Percentiles rank a stretch among this genome's conserved stretches.
phyloP scores from a whole-genome alignment of 2,329 filamentous ascomycete species.

The Aspergillus bombycis region DNA sequence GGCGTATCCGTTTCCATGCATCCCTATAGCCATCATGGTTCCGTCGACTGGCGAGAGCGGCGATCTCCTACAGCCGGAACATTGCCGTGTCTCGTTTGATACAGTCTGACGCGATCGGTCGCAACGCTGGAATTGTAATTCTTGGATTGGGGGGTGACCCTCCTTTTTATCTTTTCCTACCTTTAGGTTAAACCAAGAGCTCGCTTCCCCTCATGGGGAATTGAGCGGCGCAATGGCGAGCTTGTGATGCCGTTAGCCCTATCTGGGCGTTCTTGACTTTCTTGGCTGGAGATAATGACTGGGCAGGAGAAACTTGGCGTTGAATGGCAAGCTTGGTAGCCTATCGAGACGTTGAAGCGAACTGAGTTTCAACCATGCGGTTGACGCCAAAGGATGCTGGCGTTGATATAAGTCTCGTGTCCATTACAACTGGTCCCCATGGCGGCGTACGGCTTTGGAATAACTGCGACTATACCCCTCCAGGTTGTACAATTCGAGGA shows the following conservation, averaged over 20 bases:
- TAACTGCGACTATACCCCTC: not conserved
- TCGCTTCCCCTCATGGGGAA: not conserved
- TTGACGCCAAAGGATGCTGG: not conserved
- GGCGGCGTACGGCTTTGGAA: not conserved
- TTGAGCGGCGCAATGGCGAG: not conserved
- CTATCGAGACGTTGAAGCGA: not conserved
- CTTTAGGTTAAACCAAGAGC: not conserved
- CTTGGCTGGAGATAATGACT: constrained; percentile 12
- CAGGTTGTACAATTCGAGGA: not conserved
- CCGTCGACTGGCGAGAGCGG: not conserved
- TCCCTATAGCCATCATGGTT: not conserved
- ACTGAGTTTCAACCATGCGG: no score
- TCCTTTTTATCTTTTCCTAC: not conserved
- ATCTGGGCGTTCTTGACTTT: constrained; percentile 15
- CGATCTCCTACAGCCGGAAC: not conserved
- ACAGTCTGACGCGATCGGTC: not conserved
- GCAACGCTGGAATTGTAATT: not conserved
- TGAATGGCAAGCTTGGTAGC: not conserved
- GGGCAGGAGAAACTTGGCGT: not conserved
- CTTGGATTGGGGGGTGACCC: not conserved
- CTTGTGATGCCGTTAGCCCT: constrained; percentile 7
- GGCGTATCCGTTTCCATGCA: not conserved
- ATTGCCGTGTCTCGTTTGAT: not conserved
- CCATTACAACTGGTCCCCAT: not conserved
- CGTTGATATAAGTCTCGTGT: not conserved